phyloP scores from a whole-genome alignment of 352 stramenopile genomes.

The Blastocystis sp. region DNA sequence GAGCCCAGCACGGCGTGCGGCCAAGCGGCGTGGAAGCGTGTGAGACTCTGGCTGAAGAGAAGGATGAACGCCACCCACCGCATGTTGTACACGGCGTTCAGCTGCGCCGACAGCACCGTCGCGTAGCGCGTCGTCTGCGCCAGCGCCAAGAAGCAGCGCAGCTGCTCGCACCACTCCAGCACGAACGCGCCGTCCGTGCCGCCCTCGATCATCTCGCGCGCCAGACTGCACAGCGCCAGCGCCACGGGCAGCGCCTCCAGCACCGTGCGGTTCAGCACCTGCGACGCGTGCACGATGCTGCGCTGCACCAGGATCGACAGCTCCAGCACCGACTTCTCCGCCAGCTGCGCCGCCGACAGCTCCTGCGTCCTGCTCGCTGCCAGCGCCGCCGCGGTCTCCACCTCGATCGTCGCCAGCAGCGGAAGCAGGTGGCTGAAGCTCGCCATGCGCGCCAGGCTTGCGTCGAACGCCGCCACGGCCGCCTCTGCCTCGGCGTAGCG shows the following conservation, averaged over 20 bases:
- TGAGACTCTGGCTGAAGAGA: neutral
- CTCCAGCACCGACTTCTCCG: constrained; percentile 31
- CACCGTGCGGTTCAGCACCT: constrained; percentile 38
- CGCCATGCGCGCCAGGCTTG: neutral
- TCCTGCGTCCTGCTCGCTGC: neutral
- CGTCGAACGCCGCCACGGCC: neutral
- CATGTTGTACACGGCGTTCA: constrained; percentile 5
- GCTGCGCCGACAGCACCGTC: neutral
- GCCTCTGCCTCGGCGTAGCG: neutral
- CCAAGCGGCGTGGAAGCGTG: neutral
- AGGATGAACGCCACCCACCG: constrained; percentile 47
- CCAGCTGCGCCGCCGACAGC: neutral
- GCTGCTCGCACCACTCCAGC: neutral
- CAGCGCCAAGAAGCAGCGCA: neutral
- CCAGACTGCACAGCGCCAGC: neutral
- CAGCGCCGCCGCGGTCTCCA: neutral
- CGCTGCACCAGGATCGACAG: constrained; percentile 5
- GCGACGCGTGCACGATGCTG: constrained; percentile 19
- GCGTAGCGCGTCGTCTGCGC: constrained; percentile 4
- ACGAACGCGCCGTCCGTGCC: neutral
- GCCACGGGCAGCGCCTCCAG: neutral
- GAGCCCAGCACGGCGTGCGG: too few relatives aligned
- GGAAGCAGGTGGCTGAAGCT: neutral
- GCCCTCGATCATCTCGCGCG: neutral
- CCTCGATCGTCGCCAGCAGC: constrained; percentile 26